Evolutionary conservation across 768 basidiomycete genomes (phyloP), one percentile per base, ranked within the genome.

Genomic region (Omphalotus guepiniiformis): DNA sequence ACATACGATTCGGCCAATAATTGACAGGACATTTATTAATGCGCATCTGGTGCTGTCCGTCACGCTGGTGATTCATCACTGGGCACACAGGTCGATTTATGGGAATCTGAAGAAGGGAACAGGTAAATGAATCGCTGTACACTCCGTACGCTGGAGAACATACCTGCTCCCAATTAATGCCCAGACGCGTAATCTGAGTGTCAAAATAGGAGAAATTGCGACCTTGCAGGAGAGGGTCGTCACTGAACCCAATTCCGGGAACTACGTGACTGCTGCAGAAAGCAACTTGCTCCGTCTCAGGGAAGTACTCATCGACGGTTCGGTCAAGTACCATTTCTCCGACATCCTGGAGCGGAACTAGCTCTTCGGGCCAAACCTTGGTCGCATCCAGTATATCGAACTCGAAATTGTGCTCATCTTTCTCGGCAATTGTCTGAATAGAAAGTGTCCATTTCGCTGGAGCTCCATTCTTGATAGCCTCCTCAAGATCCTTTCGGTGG

Each of bases 181-280:
- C 93, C 12, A 94, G 66, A 18, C 93, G 79, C 3, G 80, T 76
- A 41, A 91, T 74, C 56, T 93, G 90, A 0, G 90, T 93, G 61
- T 95, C 90, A 54, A 84, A 79, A 68, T 94, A 93, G 0, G 82
- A 85, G 65, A 93, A 92, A 66, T 90, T 91, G 32, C 93, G 75
- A 3, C 85, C 84, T 66, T 88, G 85, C n/a, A 92, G 70, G 22
- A 92, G 67, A 3, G 88, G 88, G 56, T 91, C 88, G 59, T 87
- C 77, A 55, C 80, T 83, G 58, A 85, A 83, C 6, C 80, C 82
- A 43, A 84, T 83, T 6, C 80, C 82, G 3, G 81, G 83, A 6
- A 84, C 81, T 23, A 84, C 69, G 40, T 84, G 82, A 23, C 68
- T 69, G 1, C 90, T 94, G 63, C 88, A 94, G 64, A 92, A 94